A percentile compares a stretch with the other conserved stretches of the same genome.
These are phyloP conservation scores for Leccinellum luteum DNA, from an alignment of 768 basidiomycete genomes.

Conservation along the genomic window DNA sequence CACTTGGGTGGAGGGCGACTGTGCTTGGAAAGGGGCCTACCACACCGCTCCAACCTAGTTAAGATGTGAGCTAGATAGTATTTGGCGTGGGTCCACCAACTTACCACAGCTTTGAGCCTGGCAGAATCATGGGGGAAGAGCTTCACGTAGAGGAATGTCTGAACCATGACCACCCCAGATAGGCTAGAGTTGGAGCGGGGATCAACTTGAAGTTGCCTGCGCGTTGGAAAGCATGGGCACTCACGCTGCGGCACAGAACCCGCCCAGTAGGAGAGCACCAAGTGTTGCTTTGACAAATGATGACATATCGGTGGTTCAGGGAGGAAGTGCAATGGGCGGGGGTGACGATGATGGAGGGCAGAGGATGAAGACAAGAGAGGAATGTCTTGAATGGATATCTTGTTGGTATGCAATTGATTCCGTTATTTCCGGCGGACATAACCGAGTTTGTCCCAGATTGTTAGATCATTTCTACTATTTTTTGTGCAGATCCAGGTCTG, in stretches of 20 bases:
- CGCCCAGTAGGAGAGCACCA: constrained; percentile 31
- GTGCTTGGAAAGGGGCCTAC: constrained; percentile 6
- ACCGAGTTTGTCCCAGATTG: not conserved
- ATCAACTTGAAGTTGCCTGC: not conserved
- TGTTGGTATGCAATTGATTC: not conserved
- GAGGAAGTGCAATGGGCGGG: not conserved
- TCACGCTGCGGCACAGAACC: constrained; percentile 29
- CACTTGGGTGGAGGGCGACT: not conserved
- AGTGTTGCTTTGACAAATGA: constrained; percentile 17
- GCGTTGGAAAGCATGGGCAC: not conserved
- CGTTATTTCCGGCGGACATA: not conserved
- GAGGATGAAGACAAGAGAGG: not conserved
- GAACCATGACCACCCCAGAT: constrained; percentile 28
- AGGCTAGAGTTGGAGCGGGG: constrained; percentile 14
- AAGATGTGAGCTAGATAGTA: not conserved
- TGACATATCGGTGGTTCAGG: constrained; percentile 6
- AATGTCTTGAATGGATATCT: not conserved
- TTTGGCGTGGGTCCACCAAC: not conserved
- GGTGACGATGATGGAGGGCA: not conserved
- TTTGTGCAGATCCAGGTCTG: not conserved
- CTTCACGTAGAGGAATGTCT: constrained; percentile 29
- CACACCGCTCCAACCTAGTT: constrained; percentile 28
- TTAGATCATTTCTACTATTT: not conserved
- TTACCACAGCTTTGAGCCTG: constrained; percentile 23
- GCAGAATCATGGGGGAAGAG: constrained; percentile 26